Percentiles rank a stretch among this genome's conserved stretches.
Conservation (phyloP, 345 rosid genomes). For the Heritiera littoralis region DNA sequence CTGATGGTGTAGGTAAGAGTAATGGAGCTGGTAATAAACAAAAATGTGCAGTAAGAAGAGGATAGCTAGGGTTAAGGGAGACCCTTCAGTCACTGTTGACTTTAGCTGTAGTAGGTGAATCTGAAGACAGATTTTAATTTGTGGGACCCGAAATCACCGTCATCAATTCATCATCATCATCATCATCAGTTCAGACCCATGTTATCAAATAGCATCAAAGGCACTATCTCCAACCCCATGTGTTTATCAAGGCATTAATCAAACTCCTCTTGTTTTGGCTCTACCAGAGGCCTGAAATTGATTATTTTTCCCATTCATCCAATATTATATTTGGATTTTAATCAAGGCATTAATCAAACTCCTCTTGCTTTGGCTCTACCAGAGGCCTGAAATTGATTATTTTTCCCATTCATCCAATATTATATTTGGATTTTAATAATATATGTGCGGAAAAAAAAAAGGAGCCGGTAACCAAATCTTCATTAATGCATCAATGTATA, state of each 20-base stretch:
- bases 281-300: background rate
- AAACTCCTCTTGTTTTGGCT: background rate
- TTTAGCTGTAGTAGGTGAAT: slow-evolving; percentile 40
- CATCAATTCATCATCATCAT: slow-evolving; percentile 19
- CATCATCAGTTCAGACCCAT: slow-evolving; percentile 20
- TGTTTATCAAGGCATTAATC: slow-evolving; percentile 9
- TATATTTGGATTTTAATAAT: background rate
- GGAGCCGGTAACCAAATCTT: background rate
- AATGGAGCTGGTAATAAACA: background rate
- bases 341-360: background rate
- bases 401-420: background rate
- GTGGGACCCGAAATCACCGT: slow-evolving; percentile 36
- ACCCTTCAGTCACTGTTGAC: slow-evolving; percentile 10
- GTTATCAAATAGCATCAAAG: slow-evolving; percentile 14
- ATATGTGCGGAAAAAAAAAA: background rate
- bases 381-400: background rate
- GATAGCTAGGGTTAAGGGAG: background rate
- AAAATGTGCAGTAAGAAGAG: background rate
- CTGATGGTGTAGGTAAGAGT: background rate
- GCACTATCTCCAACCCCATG: background rate
- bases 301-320: background rate
- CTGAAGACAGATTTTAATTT: slow-evolving; percentile 30
- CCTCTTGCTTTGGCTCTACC: background rate
- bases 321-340: background rate
- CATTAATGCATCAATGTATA: background rate